Percentiles rank a stretch among this genome's conserved stretches.
These are phyloP conservation scores for Talaromyces nanjingensis DNA, from an alignment of 495 filamentous ascomycete species.

Conservation along the genomic window DNA sequence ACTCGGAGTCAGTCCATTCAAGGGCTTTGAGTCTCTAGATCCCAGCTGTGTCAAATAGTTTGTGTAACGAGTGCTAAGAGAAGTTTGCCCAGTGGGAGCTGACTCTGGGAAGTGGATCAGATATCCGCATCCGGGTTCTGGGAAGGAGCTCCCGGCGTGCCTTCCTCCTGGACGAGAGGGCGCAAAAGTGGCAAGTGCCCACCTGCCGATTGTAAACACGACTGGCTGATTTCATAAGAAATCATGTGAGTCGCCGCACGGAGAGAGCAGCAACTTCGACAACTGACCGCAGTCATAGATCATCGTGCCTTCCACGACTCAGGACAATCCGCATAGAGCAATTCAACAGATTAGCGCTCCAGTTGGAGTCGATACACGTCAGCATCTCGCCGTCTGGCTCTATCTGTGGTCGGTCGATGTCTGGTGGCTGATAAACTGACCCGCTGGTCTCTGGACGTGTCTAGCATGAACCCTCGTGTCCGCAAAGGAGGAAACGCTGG, in stretches of 20 bases:
- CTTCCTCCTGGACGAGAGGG: not conserved
- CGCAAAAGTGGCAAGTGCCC: slow-evolving; percentile 2
- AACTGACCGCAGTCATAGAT: not conserved
- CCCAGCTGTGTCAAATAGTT: not conserved
- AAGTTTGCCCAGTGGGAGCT: not conserved
- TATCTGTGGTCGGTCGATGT: not conserved
- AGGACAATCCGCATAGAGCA: not conserved
- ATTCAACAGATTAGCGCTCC: not conserved
- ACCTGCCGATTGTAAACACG: slow-evolving; percentile 2
- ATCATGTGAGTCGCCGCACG: slow-evolving; percentile 1
- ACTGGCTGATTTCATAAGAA: not conserved
- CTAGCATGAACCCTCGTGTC: not conserved
- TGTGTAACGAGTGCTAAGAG: not conserved
- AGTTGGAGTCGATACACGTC: not conserved
- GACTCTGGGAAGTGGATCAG: not conserved
- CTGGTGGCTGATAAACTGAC: not conserved
- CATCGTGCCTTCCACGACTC: not conserved
- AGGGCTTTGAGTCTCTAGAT: not conserved
- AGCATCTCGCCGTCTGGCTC: not conserved
- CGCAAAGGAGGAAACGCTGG: not conserved
- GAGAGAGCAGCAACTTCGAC: not conserved
- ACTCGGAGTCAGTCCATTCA: not conserved
- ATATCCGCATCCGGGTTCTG: not conserved
- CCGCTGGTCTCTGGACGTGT: not conserved
- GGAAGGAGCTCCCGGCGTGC: not conserved